Evolutionary conservation across 192 early-diverging fungal genomes (phyloP), one percentile per base, ranked within the genome.

Genomic region (Coemansia sp.): DNA sequence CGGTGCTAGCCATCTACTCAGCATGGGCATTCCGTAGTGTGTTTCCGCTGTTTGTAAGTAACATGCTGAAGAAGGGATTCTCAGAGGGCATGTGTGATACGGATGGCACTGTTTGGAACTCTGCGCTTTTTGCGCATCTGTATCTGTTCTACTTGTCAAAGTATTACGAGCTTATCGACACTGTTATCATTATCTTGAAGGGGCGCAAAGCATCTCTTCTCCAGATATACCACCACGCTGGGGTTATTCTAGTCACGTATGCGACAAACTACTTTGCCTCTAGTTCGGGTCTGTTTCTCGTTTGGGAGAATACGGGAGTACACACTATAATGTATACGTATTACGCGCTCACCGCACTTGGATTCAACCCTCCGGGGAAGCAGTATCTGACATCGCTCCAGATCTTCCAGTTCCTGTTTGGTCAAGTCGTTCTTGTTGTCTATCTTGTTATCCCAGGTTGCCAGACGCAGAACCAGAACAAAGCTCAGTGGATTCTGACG

Each of bases 291-390:
- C 93, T 68, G 91, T 93, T 73, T 32, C 32, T 32, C 32, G 91
- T 92, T 47, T 73, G 71, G 71, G 77, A 78, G 60, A 94, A 94
- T 80, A 90, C 91, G 2, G 90, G 92, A 69, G 90, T 94, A 39
- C 91, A 94, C 82, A 89, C 92, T 37, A 68, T 95, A 61, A 95
- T 95, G 93, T 95, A 95, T 79, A 72, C 78, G 58, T 93, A 93
- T 84, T 95, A 93, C 66, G 87, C 89, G 19, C 72, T 86, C 54
- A 92, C 91, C 10, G 87, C 84, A 37, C 61, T 92, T 48, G 90
- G 90, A 41, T 64, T 91, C 51, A 86, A 86, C 73, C 89, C 89
- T 12, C 92, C 91, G 22, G 88, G 90, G 62, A 95, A 95, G 76
- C 80, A 89, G 73, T 92, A 91, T 67, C 71, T 95, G 59, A 95